phyloP scores from a whole-genome alignment of 148 eudicot genomes.

The Talinum fruticosum region DNA sequence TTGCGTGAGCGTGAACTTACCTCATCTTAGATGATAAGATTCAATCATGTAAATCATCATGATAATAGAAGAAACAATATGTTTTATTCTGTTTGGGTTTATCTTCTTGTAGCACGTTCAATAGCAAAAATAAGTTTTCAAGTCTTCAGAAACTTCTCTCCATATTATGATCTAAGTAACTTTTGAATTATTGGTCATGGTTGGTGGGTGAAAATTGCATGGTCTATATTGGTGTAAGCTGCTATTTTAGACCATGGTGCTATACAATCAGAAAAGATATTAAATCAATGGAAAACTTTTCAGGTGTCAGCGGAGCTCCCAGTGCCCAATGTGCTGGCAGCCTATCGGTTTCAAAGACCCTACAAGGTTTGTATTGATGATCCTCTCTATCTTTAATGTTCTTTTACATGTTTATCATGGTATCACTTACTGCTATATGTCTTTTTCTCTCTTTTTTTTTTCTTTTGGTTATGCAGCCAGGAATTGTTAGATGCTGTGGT shows the following conservation, averaged over 20 bases:
- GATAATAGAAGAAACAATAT: background rate
- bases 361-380: constrained; percentile 36
- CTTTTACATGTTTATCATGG: background rate
- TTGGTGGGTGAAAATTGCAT: background rate
- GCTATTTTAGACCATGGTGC: background rate
- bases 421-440: background rate
- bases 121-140: background rate
- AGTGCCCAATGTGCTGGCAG: constrained; percentile 99
- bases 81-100: background rate
- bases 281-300: constrained; percentile 8
- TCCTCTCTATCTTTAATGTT: background rate
- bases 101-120: background rate
- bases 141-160: background rate
- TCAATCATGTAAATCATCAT: background rate
- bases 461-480: constrained; percentile 52
- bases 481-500: constrained; percentile 85
- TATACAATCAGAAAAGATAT: background rate
- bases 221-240: background rate
- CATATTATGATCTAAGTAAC: background rate
- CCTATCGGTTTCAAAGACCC: constrained; percentile 86
- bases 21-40: background rate
- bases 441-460: background rate
- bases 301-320: constrained; percentile 99
- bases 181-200: background rate
- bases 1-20: background rate